Evolutionary conservation across 1,284 basidiomycete species (phyloP).

Genomic region (Anthracocystis setariae): DNA sequence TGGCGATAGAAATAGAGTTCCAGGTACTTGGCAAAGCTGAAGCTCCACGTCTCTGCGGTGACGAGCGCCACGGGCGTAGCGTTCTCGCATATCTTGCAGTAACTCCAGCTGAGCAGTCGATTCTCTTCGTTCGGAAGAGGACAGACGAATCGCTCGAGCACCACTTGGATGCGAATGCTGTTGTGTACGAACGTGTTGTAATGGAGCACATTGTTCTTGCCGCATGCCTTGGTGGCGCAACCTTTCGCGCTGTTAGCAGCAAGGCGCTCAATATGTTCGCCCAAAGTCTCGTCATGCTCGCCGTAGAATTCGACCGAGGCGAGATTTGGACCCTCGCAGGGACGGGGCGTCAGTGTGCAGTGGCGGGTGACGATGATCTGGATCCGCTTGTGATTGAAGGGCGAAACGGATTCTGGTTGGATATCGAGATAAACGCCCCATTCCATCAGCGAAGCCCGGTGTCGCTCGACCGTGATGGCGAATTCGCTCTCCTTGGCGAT

Average conservation of each 20-base stretch:
- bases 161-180: slow-evolving; percentile 82
- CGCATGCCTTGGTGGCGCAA: slow-evolving; percentile 85
- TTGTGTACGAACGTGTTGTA: slow-evolving; percentile 90
- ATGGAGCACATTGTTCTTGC: slow-evolving; percentile 82
- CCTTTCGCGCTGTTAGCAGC: slow-evolving; percentile 76
- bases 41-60: slow-evolving; percentile 89
- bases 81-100: slow-evolving; percentile 75
- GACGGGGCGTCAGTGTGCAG: slow-evolving; percentile 72
- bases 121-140: slow-evolving; percentile 72
- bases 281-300: slow-evolving; percentile 88
- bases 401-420: slow-evolving; percentile 74
- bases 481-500: slow-evolving; percentile 48
- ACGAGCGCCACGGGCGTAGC: slow-evolving; percentile 83
- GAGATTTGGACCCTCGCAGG: slow-evolving; percentile 71
- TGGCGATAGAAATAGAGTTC: slow-evolving; percentile 90
- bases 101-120: slow-evolving; percentile 89
- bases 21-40: slow-evolving; percentile 92
- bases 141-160: slow-evolving; percentile 65
- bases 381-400: slow-evolving; percentile 92
- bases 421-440: slow-evolving; percentile 49
- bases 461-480: slow-evolving; percentile 42
- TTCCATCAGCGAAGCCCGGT: slow-evolving; percentile 35
- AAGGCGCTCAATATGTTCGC: slow-evolving; percentile 86
- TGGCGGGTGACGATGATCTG: slow-evolving; percentile 79
- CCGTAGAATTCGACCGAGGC: slow-evolving; percentile 89